Evolutionary conservation across 225 moss, liverwort and hornwort genomes (phyloP).

Genomic region (Neckera pumila): DNA sequence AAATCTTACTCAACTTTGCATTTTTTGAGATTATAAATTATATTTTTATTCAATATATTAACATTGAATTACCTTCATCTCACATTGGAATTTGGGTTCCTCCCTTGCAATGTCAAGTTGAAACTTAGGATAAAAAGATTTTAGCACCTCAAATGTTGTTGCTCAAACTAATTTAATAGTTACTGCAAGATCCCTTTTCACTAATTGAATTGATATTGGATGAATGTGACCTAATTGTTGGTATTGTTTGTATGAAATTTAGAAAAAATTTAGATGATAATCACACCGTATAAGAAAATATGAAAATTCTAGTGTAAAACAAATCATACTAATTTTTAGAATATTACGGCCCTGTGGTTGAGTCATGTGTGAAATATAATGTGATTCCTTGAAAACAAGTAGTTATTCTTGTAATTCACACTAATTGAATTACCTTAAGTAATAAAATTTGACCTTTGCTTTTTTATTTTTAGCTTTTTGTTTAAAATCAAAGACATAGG

Average conservation of each 20-base stretch:
- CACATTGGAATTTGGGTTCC: too few species aligned
- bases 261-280: background rate
- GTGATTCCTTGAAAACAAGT: background rate
- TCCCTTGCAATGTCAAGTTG: too few species aligned
- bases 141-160: too few species aligned
- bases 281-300: background rate
- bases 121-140: too few species aligned
- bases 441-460: too few species aligned
- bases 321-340: background rate
- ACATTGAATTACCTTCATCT: too few species aligned
- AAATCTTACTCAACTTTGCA: too few species aligned
- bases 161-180: too few species aligned
- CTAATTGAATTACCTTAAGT: too few species aligned
- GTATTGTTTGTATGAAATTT: background rate
- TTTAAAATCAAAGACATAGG: background rate
- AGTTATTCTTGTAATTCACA: background rate
- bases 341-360: background rate
- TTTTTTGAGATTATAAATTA: too few species aligned
- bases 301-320: background rate
- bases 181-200: background rate
- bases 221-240: background rate
- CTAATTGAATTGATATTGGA: background rate
- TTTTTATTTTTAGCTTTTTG: too few species aligned
- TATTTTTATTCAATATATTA: too few species aligned
- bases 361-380: background rate